Conservation (phyloP, 2,329 filamentous ascomycete genomes). For the Diaporthe nobilis region DNA sequence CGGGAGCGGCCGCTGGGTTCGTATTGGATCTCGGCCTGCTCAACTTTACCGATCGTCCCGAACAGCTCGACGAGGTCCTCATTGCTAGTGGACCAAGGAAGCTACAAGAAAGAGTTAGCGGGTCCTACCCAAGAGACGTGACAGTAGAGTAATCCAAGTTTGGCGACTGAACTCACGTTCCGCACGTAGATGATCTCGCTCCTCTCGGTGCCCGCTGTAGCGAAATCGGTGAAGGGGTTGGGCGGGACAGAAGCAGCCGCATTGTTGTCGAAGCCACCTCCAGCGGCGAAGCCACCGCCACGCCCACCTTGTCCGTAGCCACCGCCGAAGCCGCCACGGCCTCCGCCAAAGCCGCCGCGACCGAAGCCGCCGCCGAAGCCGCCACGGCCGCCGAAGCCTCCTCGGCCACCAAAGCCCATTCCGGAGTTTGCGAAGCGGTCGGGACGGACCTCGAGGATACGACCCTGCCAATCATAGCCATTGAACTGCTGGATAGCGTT, state of each 20-base stretch:
- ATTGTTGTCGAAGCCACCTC: slow-evolving; percentile 64
- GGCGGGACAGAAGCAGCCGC: slow-evolving; percentile 71
- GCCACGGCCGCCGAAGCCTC: slow-evolving; percentile 69
- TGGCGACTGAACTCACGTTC: slow-evolving; percentile 77
- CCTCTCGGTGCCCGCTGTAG: slow-evolving; percentile 87
- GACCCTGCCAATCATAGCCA: slow-evolving; percentile 98
- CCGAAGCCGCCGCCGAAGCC: slow-evolving; percentile 71
- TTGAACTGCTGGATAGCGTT: slow-evolving; percentile 98
- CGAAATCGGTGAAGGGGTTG: slow-evolving; percentile 95
- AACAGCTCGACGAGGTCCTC: slow-evolving; percentile 97
- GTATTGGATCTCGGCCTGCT: slow-evolving; percentile 99
- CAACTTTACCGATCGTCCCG: slow-evolving; percentile 97
- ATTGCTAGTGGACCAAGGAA: slow-evolving; percentile 99
- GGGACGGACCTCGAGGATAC: slow-evolving; percentile 92
- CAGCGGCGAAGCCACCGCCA: slow-evolving; percentile 61
- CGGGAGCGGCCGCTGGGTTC: slow-evolving; percentile 96
- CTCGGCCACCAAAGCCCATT: slow-evolving; percentile 69
- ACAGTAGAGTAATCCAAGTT: neutral
- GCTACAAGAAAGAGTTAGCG: slow-evolving; percentile 63
- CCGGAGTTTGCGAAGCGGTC: slow-evolving; percentile 86
- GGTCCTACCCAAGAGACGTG: neutral
- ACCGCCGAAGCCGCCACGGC: slow-evolving; percentile 59
- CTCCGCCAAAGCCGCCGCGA: slow-evolving; percentile 62
- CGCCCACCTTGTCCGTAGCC: slow-evolving; percentile 55
- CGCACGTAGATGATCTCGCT: slow-evolving; percentile 92